A percentile compares a stretch with the other conserved stretches of the same genome.
Evolutionary conservation across 1,284 basidiomycete genomes (phyloP).

Genomic region (Marasmius oreades): DNA sequence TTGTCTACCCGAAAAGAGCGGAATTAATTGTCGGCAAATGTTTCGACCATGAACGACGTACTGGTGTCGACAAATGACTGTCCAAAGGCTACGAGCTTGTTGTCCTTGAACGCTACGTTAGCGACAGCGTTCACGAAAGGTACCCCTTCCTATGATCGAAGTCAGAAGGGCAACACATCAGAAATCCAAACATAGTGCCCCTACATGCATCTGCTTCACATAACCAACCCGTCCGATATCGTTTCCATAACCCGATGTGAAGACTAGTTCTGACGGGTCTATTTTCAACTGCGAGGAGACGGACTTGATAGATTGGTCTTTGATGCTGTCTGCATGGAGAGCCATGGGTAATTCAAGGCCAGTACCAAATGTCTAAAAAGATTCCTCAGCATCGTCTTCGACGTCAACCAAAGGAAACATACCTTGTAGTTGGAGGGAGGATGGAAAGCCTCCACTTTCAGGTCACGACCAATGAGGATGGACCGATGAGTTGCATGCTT

Average conservation of each 20-base stretch:
- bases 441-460: slow-evolving; percentile 37
- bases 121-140: slow-evolving; percentile 47
- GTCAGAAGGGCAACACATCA: slow-evolving; percentile 31
- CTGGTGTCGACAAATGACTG: slow-evolving; percentile 47
- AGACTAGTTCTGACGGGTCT: slow-evolving; percentile 24
- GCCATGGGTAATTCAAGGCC: slow-evolving; percentile 37
- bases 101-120: slow-evolving; percentile 40
- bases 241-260: slow-evolving; percentile 30
- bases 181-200: slow-evolving; percentile 46
- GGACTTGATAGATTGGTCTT: slow-evolving; percentile 34
- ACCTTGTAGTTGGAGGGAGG: slow-evolving; percentile 38
- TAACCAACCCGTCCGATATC: slow-evolving; percentile 33
- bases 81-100: slow-evolving; percentile 43
- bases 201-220: slow-evolving; percentile 40
- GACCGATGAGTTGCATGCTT: slow-evolving; percentile 17
- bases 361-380: slow-evolving; percentile 36
- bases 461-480: slow-evolving; percentile 27
- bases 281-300: slow-evolving; percentile 30
- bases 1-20: slow-evolving; percentile 22
- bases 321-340: slow-evolving; percentile 23
- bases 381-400: background rate
- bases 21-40: background rate
- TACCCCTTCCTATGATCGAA: slow-evolving; percentile 37
- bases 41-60: slow-evolving; percentile 12
- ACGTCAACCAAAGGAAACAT: background rate